phyloP scores from a whole-genome alignment of 805 yeast species.

The Lipomyces starkeyi region DNA sequence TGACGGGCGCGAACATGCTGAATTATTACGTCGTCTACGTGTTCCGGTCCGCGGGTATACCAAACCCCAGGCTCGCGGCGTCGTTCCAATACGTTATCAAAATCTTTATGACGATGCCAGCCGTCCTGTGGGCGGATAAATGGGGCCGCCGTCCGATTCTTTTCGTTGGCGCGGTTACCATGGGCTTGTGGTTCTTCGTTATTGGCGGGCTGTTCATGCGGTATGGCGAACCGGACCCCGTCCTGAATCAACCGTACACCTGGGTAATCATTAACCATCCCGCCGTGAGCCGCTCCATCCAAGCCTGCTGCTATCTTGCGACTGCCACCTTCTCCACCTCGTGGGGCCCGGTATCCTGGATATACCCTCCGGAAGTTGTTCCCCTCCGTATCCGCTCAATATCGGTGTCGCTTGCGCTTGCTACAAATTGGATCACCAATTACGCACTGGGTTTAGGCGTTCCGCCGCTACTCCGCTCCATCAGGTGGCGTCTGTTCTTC shows the following conservation, averaged over 20 bases:
- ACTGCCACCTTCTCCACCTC: conserved; percentile 60
- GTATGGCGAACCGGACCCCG: conserved; percentile 34
- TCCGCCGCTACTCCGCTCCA: conserved; percentile 54
- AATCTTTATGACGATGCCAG: conserved; percentile 63
- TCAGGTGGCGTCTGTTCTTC: conserved; percentile 64
- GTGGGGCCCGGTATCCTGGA: conserved; percentile 61
- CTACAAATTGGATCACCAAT: conserved; percentile 70
- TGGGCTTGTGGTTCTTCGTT: conserved; percentile 35
- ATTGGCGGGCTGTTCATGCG: conserved; percentile 38
- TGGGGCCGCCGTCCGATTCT: too few species aligned
- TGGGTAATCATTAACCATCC: conserved; percentile 44
- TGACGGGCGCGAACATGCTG: conserved; percentile 71
- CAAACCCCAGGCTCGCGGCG: conserved; percentile 56
- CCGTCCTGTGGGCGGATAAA: conserved; percentile 63
- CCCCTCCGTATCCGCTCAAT: conserved; percentile 69
- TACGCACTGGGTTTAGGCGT: conserved; percentile 60
- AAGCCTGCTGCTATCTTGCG: conserved; percentile 59
- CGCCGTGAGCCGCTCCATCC: conserved; percentile 53
- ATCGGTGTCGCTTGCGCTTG: conserved; percentile 60
- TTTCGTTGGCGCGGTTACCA: conserved; percentile 35
- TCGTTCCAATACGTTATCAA: conserved; percentile 65
- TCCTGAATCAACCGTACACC: conserved; percentile 36
- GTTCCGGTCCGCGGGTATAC: conserved; percentile 50
- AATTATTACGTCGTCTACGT: conserved; percentile 71
- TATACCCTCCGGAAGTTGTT: conserved; percentile 69